Percentiles rank a stretch among this genome's conserved stretches.
Evolutionary conservation across 2,329 filamentous ascomycete species (phyloP).

Genomic region (Xylaria sp.): DNA sequence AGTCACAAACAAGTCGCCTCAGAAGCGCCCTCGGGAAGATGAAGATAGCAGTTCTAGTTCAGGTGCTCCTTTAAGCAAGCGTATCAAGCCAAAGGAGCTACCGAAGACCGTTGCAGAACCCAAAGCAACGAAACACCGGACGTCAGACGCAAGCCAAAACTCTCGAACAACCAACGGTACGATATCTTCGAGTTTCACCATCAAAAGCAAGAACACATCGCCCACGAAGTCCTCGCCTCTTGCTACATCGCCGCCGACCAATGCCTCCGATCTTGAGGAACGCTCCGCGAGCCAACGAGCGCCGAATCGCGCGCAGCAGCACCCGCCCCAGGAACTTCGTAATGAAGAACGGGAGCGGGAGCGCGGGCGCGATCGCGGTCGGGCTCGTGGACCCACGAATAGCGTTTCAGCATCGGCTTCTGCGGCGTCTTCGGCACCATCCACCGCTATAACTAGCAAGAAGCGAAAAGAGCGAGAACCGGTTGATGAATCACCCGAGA

Average conservation of each 20-base stretch:
- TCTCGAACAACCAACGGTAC: conserved; percentile 55
- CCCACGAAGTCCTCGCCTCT: conserved; percentile 72
- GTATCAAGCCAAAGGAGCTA: conserved; percentile 62
- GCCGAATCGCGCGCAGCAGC: conserved; percentile 35
- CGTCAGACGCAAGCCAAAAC: conserved; percentile 61
- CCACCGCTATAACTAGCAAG: conserved; percentile 44
- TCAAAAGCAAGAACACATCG: conserved; percentile 65
- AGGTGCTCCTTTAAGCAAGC: conserved; percentile 67
- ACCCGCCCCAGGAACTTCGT: conserved; percentile 37
- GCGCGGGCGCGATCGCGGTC: conserved; percentile 38
- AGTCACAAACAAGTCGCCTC: conserved; percentile 50
- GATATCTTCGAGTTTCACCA: conserved; percentile 54
- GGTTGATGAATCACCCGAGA: conserved; percentile 44
- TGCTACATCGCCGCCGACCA: conserved; percentile 73
- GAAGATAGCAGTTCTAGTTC: conserved; percentile 70
- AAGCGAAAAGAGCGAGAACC: conserved; percentile 57
- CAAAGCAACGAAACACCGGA: conserved; percentile 56
- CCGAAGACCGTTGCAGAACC: conserved; percentile 49
- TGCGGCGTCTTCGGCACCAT: conserved; percentile 16
- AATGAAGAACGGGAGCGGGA: conserved; percentile 42
- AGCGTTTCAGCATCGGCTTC: conserved; percentile 43
- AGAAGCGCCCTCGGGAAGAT: conserved; percentile 65
- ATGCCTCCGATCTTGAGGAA: conserved; percentile 70
- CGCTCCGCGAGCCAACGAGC: conserved; percentile 41
- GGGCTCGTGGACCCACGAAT: conserved; percentile 40